Base-by-base conservation (phyloP, 306 rosid species). In the Rubus idaeus region DNA sequence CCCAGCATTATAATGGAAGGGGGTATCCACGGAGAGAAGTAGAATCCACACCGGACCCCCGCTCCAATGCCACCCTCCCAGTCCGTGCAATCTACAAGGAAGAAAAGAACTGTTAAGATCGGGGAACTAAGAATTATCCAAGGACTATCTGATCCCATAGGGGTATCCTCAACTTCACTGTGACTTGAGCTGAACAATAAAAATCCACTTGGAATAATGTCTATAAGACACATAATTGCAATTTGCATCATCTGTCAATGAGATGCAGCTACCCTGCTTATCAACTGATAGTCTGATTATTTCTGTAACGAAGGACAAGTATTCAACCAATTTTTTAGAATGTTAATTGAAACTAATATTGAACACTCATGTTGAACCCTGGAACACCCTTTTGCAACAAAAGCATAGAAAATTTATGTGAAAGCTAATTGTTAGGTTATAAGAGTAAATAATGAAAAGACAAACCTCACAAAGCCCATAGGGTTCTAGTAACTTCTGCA, bases 381-480 rank as follows among this genome's bases (percentile, higher is more conserved):
- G 26, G 20, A 55, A 21, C 61, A 55, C n/a, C 0, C n/a, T 11
- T 17, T 65, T 35, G 39, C n/a, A 50, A 79, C 3, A 70, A 50
- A 50, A 70, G 5, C 41, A 5, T 3, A 14, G 42, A 74, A 46
- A 76, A 49, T 14, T 26, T 26, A 41, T 17, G 62, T 37, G 58
- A 57, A 44, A 57, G 40, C 30, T 35, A 20, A 41, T 21, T 6
- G 26, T 49, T 12, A 30, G 21, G 68, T 17, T 20, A 50, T 1
- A 42, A 52, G 58, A 64, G 9, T 49, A n/a, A 62, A 49, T 64
- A 39, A 66, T 58, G 14, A 66, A 42, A 74, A 79, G 63, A 83
- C 89, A 12, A 49, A 87, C 91, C 91, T 87, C 91, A 30, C 91
- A 87, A 76, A 87, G 83, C 74, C 91, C 89, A 56, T 78, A 87